phyloP scores from a whole-genome alignment of 345 rosid species.

The Aegle marmelos region DNA sequence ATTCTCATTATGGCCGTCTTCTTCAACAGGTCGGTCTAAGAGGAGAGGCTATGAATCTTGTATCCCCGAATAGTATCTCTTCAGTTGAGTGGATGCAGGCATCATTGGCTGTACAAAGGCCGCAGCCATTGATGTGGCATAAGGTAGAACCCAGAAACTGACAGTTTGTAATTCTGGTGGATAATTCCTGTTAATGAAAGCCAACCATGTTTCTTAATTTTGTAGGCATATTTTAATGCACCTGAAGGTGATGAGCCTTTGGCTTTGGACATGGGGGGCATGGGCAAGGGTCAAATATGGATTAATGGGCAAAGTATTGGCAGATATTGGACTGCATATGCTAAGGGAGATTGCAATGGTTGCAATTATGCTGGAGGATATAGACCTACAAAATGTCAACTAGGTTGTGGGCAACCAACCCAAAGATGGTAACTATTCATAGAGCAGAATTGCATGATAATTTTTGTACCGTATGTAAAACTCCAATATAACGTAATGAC shows the following conservation, averaged over 20 bases:
- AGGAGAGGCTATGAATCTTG: conserved; percentile 93
- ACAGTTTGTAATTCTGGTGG: not conserved
- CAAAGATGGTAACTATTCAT: conserved; percentile 57
- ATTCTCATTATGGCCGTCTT: conserved; percentile 2
- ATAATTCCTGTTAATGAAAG: not conserved
- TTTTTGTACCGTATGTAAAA: not conserved
- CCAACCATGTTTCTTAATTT: conserved; percentile 1
- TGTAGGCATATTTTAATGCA: conserved; percentile 79
- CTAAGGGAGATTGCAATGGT: conserved; percentile 69
- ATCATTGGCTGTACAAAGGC: conserved; percentile 59
- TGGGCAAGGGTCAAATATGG: conserved; percentile 99
- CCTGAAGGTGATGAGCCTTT: conserved; percentile 91
- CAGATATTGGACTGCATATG: conserved; percentile 93
- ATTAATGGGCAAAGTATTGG: conserved; percentile 91
- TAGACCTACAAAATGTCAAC: conserved; percentile 77
- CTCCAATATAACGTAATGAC: not conserved
- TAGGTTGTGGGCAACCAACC: conserved; percentile 94
- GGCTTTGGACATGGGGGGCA: conserved; percentile 94
- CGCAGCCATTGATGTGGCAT: conserved; percentile 93
- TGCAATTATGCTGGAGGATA: conserved; percentile 79
- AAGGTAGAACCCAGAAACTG: conserved; percentile 44
- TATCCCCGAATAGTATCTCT: conserved; percentile 55
- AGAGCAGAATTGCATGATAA: not conserved
- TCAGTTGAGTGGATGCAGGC: conserved; percentile 76
- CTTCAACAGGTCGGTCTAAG: conserved; percentile 81